Evolutionary conservation across 2,329 filamentous ascomycete species (phyloP).

Genomic region (Hymenoscyphus occultus): DNA sequence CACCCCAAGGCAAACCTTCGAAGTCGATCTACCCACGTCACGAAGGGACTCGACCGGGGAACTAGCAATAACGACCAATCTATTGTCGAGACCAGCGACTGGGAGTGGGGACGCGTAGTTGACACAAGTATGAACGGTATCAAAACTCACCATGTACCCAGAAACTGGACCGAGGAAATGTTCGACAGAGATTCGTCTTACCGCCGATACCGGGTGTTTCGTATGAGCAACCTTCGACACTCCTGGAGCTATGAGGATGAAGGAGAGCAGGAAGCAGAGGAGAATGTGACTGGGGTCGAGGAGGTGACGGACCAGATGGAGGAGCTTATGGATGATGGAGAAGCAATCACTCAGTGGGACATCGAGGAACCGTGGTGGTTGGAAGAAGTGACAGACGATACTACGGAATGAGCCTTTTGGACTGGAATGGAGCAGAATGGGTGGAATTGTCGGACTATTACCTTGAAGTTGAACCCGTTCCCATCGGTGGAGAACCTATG

Average conservation of each 20-base stretch:
- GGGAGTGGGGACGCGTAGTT: neutral
- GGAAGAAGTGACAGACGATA: neutral
- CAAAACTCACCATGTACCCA: neutral
- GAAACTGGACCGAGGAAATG: neutral
- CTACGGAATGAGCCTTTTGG: neutral
- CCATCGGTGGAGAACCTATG: neutral
- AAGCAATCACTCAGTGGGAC: neutral
- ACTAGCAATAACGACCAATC: neutral
- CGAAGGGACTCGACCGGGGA: neutral
- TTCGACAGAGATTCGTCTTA: neutral
- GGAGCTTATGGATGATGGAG: neutral
- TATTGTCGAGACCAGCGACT: neutral
- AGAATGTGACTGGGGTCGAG: neutral
- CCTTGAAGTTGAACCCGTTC: neutral
- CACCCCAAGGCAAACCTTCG: neutral
- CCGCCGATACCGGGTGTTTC: neutral
- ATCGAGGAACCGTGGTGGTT: neutral
- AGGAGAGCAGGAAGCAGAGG: neutral
- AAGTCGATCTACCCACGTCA: neutral
- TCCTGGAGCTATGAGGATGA: neutral
- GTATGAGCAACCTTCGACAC: slow-evolving; percentile 1
- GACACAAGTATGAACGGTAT: neutral
- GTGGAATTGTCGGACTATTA: neutral
- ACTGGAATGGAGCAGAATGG: neutral
- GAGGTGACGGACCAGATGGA: too few relatives aligned